Evolutionary conservation across 257 asterid genomes (phyloP).

Genomic region (Anisodus tanguticus): DNA sequence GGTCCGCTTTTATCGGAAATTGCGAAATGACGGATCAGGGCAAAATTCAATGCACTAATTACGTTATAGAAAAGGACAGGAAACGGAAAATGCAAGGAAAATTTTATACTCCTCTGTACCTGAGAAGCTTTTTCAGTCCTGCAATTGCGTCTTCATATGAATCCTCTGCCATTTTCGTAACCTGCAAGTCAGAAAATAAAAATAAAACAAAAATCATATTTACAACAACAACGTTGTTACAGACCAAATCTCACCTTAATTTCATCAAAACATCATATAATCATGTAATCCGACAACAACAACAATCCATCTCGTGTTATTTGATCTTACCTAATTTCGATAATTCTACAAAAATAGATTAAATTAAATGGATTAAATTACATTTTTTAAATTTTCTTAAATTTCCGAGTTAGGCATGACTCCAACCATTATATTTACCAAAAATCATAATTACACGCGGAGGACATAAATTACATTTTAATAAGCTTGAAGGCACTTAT

Average conservation of each 20-base stretch:
- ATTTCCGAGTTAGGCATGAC: no score
- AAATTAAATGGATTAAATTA: background rate
- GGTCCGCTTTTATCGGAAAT: constrained; percentile 23
- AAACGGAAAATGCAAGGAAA: background rate
- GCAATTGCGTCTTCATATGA: constrained; percentile 73
- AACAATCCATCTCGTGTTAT: background rate
- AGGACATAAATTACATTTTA: background rate
- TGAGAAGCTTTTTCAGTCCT: constrained; percentile 70
- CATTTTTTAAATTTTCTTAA: no score
- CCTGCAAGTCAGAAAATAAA: constrained; percentile 41
- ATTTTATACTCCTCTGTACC: constrained; percentile 38
- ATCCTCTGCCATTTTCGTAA: constrained; percentile 56
- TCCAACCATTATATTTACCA: no score
- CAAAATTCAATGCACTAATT: constrained; percentile 28
- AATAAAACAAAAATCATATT: background rate
- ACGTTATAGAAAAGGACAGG: constrained; percentile 21
- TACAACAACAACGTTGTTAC: no score
- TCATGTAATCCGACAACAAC: background rate
- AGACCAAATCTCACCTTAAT: no score
- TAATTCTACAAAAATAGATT: background rate
- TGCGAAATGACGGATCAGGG: constrained; percentile 45
- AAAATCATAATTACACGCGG: no score
- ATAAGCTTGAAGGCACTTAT: no score
- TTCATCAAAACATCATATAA: background rate
- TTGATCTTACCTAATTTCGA: background rate